A percentile compares a stretch with the other conserved stretches of the same genome.
Evolutionary conservation across 23 red algal genomes (phyloP).

Genomic region (Gracilaria gracilis): DNA sequence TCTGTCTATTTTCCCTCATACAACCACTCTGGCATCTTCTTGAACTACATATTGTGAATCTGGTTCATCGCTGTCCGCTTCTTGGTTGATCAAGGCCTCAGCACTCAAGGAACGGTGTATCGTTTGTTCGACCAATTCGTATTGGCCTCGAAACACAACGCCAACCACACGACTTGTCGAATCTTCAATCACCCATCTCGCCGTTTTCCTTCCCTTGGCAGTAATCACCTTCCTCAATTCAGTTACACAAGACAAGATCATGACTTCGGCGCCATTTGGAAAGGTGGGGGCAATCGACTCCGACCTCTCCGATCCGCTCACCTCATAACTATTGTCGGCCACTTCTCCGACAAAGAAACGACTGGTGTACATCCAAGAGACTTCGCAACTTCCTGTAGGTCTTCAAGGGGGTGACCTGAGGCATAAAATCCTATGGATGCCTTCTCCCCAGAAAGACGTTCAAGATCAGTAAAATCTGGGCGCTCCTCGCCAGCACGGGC

Average conservation of each 20-base stretch:
- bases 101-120: neutral
- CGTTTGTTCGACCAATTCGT: constrained; percentile 50
- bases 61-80: neutral
- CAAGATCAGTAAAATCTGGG: constrained; percentile 62
- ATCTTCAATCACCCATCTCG: constrained; percentile 57
- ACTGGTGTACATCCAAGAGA: constrained; percentile 47
- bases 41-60: constrained; percentile 43
- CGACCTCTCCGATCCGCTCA: neutral
- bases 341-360: constrained; percentile 57
- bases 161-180: constrained; percentile 35
- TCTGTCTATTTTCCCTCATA: constrained; percentile 76
- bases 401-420: constrained; percentile 71
- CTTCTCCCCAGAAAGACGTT: constrained; percentile 61
- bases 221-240: constrained; percentile 55
- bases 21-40: constrained; percentile 70
- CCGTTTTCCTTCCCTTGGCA: constrained; percentile 68
- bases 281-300: neutral
- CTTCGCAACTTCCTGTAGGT: constrained; percentile 32
- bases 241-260: constrained; percentile 45
- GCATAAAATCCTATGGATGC: constrained; percentile 79
- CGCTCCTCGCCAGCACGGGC: constrained; percentile 5
- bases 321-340: constrained; percentile 4
- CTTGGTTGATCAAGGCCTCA: neutral
- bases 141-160: constrained; percentile 58
- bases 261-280: constrained; percentile 42